Conservation (phyloP, 2,329 filamentous ascomycete species). For the Aureobasidium sp. region DNA sequence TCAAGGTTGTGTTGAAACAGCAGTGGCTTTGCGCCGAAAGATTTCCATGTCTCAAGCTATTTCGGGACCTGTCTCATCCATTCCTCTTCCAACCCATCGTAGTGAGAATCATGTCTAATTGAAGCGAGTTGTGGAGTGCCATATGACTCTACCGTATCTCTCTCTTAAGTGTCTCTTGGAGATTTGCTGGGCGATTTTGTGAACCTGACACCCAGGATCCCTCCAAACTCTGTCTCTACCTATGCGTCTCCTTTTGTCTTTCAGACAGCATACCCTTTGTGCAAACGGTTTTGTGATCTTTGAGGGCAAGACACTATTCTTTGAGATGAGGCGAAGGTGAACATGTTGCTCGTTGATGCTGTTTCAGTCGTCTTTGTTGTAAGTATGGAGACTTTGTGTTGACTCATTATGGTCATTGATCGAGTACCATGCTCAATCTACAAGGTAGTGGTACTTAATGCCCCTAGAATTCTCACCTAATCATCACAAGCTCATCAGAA, state of each 20-base stretch:
- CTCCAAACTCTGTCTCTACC: background rate
- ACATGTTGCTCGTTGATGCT: background rate
- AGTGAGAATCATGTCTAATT: too few relatives aligned
- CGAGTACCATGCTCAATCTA: too few relatives aligned
- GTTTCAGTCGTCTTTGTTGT: background rate
- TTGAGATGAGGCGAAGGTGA: background rate
- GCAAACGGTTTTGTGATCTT: background rate
- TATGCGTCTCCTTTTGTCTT: background rate
- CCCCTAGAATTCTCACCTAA: too few relatives aligned
- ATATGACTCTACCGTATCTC: background rate
- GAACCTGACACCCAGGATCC: background rate
- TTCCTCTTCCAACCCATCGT: too few relatives aligned
- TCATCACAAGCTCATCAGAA: background rate
- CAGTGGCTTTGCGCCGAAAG: background rate
- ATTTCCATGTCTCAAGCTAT: background rate
- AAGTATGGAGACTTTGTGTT: background rate
- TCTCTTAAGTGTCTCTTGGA: background rate
- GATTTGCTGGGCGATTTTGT: too few relatives aligned
- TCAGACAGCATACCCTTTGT: too few relatives aligned
- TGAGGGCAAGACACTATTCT: background rate
- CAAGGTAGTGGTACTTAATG: too few relatives aligned
- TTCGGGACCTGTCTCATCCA: background rate
- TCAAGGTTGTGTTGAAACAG: background rate
- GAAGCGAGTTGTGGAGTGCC: too few relatives aligned
- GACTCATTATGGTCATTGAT: background rate